Evolutionary conservation across 1,139 yeast genomes (phyloP), one percentile per base, ranked within the genome.

Genomic region (Yamadazyma conglobata): DNA sequence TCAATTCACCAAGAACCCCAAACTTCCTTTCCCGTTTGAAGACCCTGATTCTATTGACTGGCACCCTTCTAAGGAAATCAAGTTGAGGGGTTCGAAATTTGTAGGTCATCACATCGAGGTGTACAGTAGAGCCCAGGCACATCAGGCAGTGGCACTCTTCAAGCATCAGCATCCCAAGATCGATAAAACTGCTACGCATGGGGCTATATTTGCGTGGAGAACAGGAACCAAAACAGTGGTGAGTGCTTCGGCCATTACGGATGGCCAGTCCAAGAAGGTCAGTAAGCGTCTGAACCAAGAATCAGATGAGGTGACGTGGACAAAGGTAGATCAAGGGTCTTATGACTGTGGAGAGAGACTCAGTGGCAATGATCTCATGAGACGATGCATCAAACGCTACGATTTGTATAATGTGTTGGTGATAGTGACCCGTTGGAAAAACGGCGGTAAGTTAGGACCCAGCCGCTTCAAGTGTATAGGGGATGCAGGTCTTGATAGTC

Each of bases 381-480:
- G 61, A 32, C 70, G 73, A 8, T 52, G 77, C 3, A 40, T 82
- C 17, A 73, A 70, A 20, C 53, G 73, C 19, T 50, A 68, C 11
- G 55, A 69, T 23, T 33, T 75, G n/a, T 53, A 62, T 8, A 77
- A 79, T 46, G 67, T 77, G 1, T 44, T 81, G 12, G 69, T 80
- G 0, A 73, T 80, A 10, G 88, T 79, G 1, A 73, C 82, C 0
- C 49, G 91, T 36, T 81, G 89, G 89, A 79, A 78, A 48, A 86
- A 85, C 2, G 88, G 89, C 0, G 65, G 64, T 0, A 80, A 81
- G 1, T 44, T 81, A 24, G 89, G 91, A 0, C 64, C 82, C 4
- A 65, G 73, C 22, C 54, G 91, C 34, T 82, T 80, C 44, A 60
- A 83, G 35, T 79, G 77, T 44, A 80, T 82, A 5, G 67, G 73